A percentile compares a stretch with the other conserved stretches of the same genome.
phyloP scores from a whole-genome alignment of 139 green algal species.

The Marvania coccoides region DNA sequence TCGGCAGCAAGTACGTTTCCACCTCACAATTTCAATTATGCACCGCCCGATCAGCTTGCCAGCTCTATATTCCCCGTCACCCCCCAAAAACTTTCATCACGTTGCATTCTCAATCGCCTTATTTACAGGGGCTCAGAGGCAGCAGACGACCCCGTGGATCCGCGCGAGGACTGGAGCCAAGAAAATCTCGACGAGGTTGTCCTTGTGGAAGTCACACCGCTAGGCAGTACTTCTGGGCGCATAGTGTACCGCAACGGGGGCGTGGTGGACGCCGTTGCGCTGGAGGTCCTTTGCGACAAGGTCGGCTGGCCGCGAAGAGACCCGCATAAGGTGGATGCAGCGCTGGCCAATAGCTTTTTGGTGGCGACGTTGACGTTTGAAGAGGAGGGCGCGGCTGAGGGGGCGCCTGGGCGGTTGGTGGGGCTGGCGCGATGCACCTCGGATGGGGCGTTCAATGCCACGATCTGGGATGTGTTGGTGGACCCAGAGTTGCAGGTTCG shows the following conservation, averaged over 20 bases:
- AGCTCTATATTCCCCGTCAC: too few relatives aligned
- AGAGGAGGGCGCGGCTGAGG: background rate
- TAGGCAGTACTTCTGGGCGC: conserved; percentile 44
- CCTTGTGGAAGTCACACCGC: conserved; percentile 12
- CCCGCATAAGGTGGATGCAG: conserved; percentile 71
- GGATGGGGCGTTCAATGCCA: conserved; percentile 96
- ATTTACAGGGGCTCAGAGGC: too few relatives aligned
- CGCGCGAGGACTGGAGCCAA: conserved; percentile 4
- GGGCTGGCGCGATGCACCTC: conserved; percentile 80
- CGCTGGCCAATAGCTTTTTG: conserved; percentile 85
- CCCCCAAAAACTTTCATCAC: background rate
- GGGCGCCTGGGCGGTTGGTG: conserved; percentile 45
- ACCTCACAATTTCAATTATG: background rate
- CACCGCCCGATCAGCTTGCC: background rate
- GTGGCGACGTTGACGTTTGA: conserved; percentile 64
- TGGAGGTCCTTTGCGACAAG: conserved; percentile 83
- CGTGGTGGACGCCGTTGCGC: conserved; percentile 57
- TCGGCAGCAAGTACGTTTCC: background rate
- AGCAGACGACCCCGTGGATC: background rate
- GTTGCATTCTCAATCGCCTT: background rate
- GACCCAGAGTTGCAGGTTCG: conserved; percentile 85
- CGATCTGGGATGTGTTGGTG: conserved; percentile 96
- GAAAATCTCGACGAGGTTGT: conserved; percentile 35
- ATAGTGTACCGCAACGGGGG: conserved; percentile 76
- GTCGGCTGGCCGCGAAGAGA: conserved; percentile 85